Percentiles rank a stretch among this genome's conserved stretches.
Evolutionary conservation across 1,284 basidiomycete species (phyloP).

Genomic region (Singerocomus rubriflavus): DNA sequence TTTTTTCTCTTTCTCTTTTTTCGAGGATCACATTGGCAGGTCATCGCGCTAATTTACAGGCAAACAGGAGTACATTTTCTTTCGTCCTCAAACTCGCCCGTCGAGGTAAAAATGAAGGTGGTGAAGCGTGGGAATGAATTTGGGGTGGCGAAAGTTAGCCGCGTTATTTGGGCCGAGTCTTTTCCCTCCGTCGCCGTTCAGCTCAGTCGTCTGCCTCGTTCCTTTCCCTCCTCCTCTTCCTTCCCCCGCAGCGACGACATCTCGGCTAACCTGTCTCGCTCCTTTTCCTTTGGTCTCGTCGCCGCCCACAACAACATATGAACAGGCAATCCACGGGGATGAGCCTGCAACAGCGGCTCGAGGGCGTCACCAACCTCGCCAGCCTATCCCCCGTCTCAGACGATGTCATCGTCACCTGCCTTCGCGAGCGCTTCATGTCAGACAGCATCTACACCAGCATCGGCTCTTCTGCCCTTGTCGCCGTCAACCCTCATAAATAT

Average conservation of each 20-base stretch:
- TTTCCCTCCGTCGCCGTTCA: conserved; percentile 20
- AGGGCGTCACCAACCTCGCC: conserved; percentile 64
- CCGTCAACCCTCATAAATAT: conserved; percentile 88
- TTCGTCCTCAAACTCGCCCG: not conserved
- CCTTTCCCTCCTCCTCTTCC: not conserved
- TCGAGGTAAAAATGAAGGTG: not conserved
- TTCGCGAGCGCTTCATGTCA: conserved; percentile 83
- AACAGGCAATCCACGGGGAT: conserved; percentile 38
- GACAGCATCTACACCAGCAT: conserved; percentile 81
- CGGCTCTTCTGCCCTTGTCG: conserved; percentile 70
- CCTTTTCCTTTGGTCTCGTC: not conserved
- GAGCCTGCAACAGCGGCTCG: conserved; percentile 61
- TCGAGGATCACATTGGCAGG: too few species aligned
- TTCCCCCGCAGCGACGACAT: not conserved
- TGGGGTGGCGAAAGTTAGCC: conserved; percentile 22
- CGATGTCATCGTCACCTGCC: conserved; percentile 76
- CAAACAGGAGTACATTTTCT: not conserved
- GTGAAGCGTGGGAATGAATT: conserved; percentile 20
- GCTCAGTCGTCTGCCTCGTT: conserved; percentile 22
- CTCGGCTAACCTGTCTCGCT: conserved; percentile 1
- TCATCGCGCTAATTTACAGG: too few species aligned
- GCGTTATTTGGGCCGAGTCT: conserved; percentile 14
- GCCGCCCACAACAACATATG: conserved; percentile 17
- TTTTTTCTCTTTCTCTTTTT: not conserved
- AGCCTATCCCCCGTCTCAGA: conserved; percentile 61